Evolutionary conservation across 163 green algal species (phyloP), one percentile per base, ranked within the genome.

Genomic region (Chlamydomonas reinhardtii): DNA sequence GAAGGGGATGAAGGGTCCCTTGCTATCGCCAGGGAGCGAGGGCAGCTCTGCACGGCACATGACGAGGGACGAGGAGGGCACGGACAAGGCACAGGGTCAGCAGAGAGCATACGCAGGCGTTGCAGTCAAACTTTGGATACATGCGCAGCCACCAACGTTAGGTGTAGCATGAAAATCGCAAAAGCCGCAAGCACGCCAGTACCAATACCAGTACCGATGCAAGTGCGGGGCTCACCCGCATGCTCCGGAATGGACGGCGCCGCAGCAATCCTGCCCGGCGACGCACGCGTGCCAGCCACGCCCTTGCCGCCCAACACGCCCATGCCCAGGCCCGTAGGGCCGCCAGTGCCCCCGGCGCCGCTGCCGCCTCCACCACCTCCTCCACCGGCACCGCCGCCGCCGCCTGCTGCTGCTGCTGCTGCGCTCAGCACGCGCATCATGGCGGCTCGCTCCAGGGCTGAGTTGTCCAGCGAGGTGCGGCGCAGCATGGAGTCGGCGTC

Each of bases 401-500:
- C 61, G 2, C 56, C 80, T 22, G 27, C 19, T 14, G 70, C 70
- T 15, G 70, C 71, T 9, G 4, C 48, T 15, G n/a, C 65, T 27
- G 65, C 43, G 34, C 20, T n/a, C 24, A 17, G 31, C 39, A n/a
- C 31, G 25, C 68, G 61, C 35, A 56, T 39, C 71, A 82, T 64
- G 35, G 76, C 61, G 34, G 69, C 39, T 2, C 91, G 68, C 75
- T 93, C 89, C 61, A 93, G 76, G 3, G 68, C 79, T 5, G 74
- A 89, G 87, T 94, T 94, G 82, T 94, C 91, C 35, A 94, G 69
- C 70, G 86, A 92, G 43, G 87, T 92, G 48, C 91, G 88, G 34
- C 86, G 89, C 59, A 79, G 84, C 39, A 83, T 22, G 59, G 20
- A 24, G n/a, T 79, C 80, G 35, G 35, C 70, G 59, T 82, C 84